These are phyloP conservation scores for Zasmidium cellare DNA, from an alignment of 2,329 filamentous ascomycete species.

Conservation along the genomic window DNA sequence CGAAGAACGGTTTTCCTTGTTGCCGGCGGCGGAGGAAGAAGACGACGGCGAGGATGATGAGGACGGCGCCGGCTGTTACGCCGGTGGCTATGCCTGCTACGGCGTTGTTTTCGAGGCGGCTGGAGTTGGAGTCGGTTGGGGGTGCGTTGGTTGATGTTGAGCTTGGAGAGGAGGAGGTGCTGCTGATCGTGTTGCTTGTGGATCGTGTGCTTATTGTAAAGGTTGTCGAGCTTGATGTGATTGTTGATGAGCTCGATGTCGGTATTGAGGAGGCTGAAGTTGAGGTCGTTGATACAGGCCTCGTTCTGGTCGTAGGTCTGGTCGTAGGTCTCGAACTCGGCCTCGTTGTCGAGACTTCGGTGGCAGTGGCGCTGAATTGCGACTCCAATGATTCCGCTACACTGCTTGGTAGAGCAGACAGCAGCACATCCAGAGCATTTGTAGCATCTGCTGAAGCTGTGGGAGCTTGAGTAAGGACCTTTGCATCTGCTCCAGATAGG, in stretches of 20 bases:
- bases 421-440: conserved; percentile 10
- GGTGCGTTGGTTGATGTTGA: conserved; percentile 9
- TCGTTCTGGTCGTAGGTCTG: not conserved
- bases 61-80: conserved; percentile 20
- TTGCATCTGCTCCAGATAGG: not conserved
- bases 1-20: conserved; percentile 20
- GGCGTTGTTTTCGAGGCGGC: conserved; percentile 5
- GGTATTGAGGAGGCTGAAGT: conserved; percentile 2
- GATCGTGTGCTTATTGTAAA: conserved; percentile 1
- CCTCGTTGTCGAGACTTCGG: not conserved
- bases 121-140: not conserved
- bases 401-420: conserved; percentile 8
- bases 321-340: not conserved
- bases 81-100: conserved; percentile 25
- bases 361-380: not conserved
- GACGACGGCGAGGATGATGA: conserved; percentile 16
- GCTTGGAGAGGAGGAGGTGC: conserved; percentile 7
- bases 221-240: conserved; percentile 2
- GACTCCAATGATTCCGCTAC: conserved; percentile 4
- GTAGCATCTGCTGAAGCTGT: not conserved
- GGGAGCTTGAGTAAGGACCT: not conserved
- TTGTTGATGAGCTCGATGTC: not conserved
- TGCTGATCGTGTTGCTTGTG: not conserved
- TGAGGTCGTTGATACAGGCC: not conserved
- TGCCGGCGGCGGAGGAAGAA: conserved; percentile 17